Base-by-base conservation (phyloP, 768 basidiomycete genomes). In the Ramaria sp. region DNA sequence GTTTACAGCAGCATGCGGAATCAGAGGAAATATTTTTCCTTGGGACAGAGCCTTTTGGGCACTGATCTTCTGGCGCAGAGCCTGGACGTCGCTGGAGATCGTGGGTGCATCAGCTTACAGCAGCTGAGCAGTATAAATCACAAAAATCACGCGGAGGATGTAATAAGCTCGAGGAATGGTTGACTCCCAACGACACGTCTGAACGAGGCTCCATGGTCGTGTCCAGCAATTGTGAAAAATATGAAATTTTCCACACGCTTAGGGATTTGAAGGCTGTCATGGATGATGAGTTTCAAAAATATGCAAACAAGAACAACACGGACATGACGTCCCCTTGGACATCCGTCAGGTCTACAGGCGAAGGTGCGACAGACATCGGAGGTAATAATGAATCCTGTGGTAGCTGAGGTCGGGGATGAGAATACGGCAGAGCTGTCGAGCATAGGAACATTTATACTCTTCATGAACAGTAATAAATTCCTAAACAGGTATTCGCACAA, bases 191-290 rank as follows among this genome's bases (percentile, higher is more conserved):
- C 68, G 42, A 76, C 71, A 20, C 63, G 61, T 60, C 73, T 72
- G 70, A 83, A 83, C 33, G 63, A 58, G 12, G 13, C 48, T 62
- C 81, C 75, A 54, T 81, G 58, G n/a, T n/a, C n/a, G n/a, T n/a
- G n/a, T n/a, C n/a, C n/a, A 11, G 27, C 48, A 62, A 82, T 75
- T 55, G 73, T 66, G 72, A 80, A 81, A 67, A 82, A 78, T 54
- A 75, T 68, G 62, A 75, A 79, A 7, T 68, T 66, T 59, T 81
- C 73, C 4, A 71, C 72, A 68, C 75, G 77, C 73, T 82, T 82
- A 6, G 75, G 77, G 33, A 82, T 71, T 17, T 79, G 80, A 39
- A 71, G 71, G 61, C 79, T 81, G 53, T 15, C 6, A 17, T 27
- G 27, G 27, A 30, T 10, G 24, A 12, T 45, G 51, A 46, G 24